phyloP scores from a whole-genome alignment of 108 stramenopile genomes.

The Fragilaria crotonensis region DNA sequence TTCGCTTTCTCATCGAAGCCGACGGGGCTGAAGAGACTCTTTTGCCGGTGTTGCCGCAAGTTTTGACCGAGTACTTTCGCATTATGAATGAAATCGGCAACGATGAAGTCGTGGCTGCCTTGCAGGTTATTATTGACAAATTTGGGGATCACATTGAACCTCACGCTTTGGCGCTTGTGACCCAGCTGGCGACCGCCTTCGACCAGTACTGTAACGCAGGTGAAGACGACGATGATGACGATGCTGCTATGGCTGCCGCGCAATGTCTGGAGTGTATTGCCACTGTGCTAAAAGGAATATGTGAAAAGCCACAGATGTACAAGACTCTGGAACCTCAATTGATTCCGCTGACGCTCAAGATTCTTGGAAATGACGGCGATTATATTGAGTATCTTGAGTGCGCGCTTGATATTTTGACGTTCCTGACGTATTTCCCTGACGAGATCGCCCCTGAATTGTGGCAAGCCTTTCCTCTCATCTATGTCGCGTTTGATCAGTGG shows the following conservation, averaged over 20 bases:
- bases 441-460: constrained; percentile 82
- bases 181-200: constrained; percentile 86
- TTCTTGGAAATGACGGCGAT: constrained; percentile 86
- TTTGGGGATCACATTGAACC: constrained; percentile 94
- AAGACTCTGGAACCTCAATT: constrained; percentile 84
- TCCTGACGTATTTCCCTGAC: constrained; percentile 88
- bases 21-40: constrained; percentile 85
- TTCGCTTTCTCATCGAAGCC: constrained; percentile 87
- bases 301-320: constrained; percentile 67
- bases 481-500: constrained; percentile 87
- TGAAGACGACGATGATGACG: constrained; percentile 95
- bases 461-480: constrained; percentile 90
- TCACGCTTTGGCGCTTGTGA: constrained; percentile 85
- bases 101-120: constrained; percentile 90
- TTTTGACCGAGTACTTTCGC: constrained; percentile 94
- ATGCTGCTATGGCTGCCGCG: constrained; percentile 94
- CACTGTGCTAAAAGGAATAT: constrained; percentile 84
- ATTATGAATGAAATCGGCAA: constrained; percentile 97
- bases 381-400: constrained; percentile 93
- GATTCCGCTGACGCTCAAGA: constrained; percentile 77
- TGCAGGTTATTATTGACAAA: constrained; percentile 89
- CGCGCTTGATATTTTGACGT: constrained; percentile 88
- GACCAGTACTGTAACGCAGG: constrained; percentile 80
- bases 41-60: constrained; percentile 84
- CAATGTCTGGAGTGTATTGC: constrained; percentile 95